These are phyloP conservation scores for Solanum paucissectum DNA, from an alignment of 257 asterid species.

Conservation along the genomic window DNA sequence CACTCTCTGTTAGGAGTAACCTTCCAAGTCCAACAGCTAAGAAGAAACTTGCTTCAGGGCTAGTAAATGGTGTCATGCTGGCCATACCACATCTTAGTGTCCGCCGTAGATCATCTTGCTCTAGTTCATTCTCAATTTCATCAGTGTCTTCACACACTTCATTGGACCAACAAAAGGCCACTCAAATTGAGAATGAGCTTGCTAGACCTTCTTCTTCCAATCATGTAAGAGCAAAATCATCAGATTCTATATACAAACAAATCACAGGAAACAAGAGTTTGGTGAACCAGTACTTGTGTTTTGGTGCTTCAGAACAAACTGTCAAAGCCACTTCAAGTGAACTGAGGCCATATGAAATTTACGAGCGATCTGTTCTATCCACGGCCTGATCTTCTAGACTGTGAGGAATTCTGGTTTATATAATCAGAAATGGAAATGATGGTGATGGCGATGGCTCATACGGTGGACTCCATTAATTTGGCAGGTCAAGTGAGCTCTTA, in stretches of 20 bases:
- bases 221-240: not conserved
- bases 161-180: slow-evolving; percentile 33
- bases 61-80: slow-evolving; percentile 64
- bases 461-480: not conserved
- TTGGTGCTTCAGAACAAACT: slow-evolving; percentile 33
- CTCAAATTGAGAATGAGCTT: slow-evolving; percentile 29
- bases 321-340: slow-evolving; percentile 10
- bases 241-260: slow-evolving; percentile 18
- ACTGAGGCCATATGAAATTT: slow-evolving; percentile 36
- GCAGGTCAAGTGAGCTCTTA: not conserved
- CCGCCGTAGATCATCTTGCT: slow-evolving; percentile 51
- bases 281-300: slow-evolving; percentile 61
- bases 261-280: slow-evolving; percentile 28
- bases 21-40: slow-evolving; percentile 61
- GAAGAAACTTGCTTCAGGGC: slow-evolving; percentile 68
- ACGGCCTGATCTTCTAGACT: slow-evolving; percentile 27
- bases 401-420: not conserved
- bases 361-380: slow-evolving; percentile 43
- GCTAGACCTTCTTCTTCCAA: slow-evolving; percentile 29
- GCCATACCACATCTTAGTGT: slow-evolving; percentile 25
- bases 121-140: slow-evolving; percentile 61
- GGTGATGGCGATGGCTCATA: not conserved
- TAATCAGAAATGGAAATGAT: not conserved
- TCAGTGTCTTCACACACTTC: slow-evolving; percentile 63
- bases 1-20: slow-evolving; percentile 52